A percentile compares a stretch with the other conserved stretches of the same genome.
Evolutionary conservation across 2,329 filamentous ascomycete species (phyloP).

Genomic region (Alternaria consortialis): DNA sequence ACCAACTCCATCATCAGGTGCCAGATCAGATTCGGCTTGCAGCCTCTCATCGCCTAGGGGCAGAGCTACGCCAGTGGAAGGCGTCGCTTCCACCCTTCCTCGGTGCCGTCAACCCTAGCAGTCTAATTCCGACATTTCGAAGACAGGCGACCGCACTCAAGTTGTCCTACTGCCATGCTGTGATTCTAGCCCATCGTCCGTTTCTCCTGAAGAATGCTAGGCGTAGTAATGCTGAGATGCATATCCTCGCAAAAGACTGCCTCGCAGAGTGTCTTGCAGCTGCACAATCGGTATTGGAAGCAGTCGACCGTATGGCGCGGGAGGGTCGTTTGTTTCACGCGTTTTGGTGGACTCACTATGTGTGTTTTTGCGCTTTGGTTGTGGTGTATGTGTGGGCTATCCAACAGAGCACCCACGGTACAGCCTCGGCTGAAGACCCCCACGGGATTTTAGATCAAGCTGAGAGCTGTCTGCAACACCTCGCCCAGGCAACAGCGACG

Average conservation of each 20-base stretch:
- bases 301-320: slow-evolving; percentile 51
- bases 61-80: slow-evolving; percentile 48
- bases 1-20: neutral
- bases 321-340: slow-evolving; percentile 54
- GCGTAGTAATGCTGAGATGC: slow-evolving; percentile 29
- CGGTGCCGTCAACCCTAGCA: slow-evolving; percentile 56
- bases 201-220: slow-evolving; percentile 35
- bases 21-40: slow-evolving; percentile 49
- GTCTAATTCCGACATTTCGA: slow-evolving; percentile 57
- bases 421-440: slow-evolving; percentile 13
- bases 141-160: slow-evolving; percentile 44
- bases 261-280: slow-evolving; percentile 56
- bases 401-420: slow-evolving; percentile 40
- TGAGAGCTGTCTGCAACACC: slow-evolving; percentile 56
- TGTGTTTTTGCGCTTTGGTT: slow-evolving; percentile 60
- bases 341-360: slow-evolving; percentile 61
- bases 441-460: slow-evolving; percentile 53
- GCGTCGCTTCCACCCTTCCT: slow-evolving; percentile 55
- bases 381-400: slow-evolving; percentile 61
- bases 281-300: slow-evolving; percentile 50
- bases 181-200: slow-evolving; percentile 48
- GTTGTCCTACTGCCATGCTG: slow-evolving; percentile 46
- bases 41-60: slow-evolving; percentile 51
- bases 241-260: slow-evolving; percentile 47
- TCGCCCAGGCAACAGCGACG: slow-evolving; percentile 57